phyloP scores from a whole-genome alignment of 139 green algal genomes.

The Chlamydomonas applanata region DNA sequence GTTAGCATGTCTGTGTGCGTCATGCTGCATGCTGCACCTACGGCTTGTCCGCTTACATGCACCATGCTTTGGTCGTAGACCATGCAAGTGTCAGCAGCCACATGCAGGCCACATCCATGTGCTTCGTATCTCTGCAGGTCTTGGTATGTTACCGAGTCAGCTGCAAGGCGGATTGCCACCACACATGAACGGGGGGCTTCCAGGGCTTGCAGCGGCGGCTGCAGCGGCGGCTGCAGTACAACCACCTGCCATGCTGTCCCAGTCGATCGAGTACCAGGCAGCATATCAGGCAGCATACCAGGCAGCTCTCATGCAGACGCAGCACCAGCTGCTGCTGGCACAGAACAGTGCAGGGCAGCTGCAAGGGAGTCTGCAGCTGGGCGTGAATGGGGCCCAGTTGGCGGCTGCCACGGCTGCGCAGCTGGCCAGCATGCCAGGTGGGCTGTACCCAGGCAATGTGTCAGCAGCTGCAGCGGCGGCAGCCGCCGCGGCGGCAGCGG shows the following conservation, averaged over 20 bases:
- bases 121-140: no score
- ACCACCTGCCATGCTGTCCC: slow-evolving; percentile 10
- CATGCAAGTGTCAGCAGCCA: no score
- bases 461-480: slow-evolving; percentile 49
- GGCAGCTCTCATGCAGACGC: slow-evolving; percentile 77
- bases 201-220: background rate
- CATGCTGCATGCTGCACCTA: no score
- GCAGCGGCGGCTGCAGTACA: slow-evolving; percentile 12
- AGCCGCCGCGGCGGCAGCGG: slow-evolving; percentile 60
- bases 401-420: slow-evolving; percentile 56
- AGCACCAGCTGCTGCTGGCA: slow-evolving; percentile 29
- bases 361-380: background rate
- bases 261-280: slow-evolving; percentile 77
- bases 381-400: slow-evolving; percentile 41
- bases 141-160: background rate
- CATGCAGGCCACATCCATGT: no score
- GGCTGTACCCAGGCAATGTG: slow-evolving; percentile 38
- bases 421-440: slow-evolving; percentile 49
- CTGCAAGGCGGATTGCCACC: background rate
- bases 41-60: no score
- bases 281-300: slow-evolving; percentile 88
- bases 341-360: slow-evolving; percentile 4
- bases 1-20: background rate
- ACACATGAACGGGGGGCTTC: slow-evolving; percentile 13
- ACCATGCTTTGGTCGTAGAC: no score